A percentile compares a stretch with the other conserved stretches of the same genome.
Conservation (phyloP, 345 rosid genomes). For the Sonneratia alba region DNA sequence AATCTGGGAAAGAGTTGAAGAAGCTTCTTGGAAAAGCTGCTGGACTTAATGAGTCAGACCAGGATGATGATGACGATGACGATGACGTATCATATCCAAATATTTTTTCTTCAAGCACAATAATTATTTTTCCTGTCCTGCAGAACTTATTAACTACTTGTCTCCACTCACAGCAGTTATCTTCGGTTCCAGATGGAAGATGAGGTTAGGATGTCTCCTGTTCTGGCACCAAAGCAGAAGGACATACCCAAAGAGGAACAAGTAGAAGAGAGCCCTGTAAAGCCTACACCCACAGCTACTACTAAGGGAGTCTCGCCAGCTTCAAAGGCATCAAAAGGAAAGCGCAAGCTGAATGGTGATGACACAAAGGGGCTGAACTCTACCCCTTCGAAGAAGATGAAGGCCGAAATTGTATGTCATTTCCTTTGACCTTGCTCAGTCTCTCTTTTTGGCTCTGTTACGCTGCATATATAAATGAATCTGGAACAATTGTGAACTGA, state of each 20-base stretch:
- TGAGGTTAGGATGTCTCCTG: slow-evolving; percentile 42
- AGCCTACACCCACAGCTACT: slow-evolving; percentile 51
- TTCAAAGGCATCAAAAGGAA: slow-evolving; percentile 72
- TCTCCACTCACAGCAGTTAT: neutral
- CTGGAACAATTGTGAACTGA: neutral
- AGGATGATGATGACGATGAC: slow-evolving; percentile 68
- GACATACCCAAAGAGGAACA: slow-evolving; percentile 72
- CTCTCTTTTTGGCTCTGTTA: neutral
- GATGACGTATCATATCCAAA: slow-evolving; percentile 52
- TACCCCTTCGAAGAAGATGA: slow-evolving; percentile 65
- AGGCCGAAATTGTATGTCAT: slow-evolving; percentile 65
- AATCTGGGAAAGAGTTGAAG: slow-evolving; percentile 92
- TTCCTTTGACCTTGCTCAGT: slow-evolving; percentile 5
- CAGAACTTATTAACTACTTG: neutral
- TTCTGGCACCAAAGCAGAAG: slow-evolving; percentile 56
- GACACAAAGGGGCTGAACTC: slow-evolving; percentile 54
- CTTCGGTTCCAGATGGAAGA: slow-evolving; percentile 48
- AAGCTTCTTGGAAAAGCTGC: slow-evolving; percentile 66
- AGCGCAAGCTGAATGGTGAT: slow-evolving; percentile 67
- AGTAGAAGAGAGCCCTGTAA: slow-evolving; percentile 54
- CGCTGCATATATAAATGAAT: neutral
- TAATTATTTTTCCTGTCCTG: neutral
- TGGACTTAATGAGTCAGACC: slow-evolving; percentile 70
- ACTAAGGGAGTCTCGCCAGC: slow-evolving; percentile 59
- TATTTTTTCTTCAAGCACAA: neutral